A percentile compares a stretch with the other conserved stretches of the same genome.
Conservation (phyloP, 2,329 filamentous ascomycete species). For the Hymenoscyphus scutula region DNA sequence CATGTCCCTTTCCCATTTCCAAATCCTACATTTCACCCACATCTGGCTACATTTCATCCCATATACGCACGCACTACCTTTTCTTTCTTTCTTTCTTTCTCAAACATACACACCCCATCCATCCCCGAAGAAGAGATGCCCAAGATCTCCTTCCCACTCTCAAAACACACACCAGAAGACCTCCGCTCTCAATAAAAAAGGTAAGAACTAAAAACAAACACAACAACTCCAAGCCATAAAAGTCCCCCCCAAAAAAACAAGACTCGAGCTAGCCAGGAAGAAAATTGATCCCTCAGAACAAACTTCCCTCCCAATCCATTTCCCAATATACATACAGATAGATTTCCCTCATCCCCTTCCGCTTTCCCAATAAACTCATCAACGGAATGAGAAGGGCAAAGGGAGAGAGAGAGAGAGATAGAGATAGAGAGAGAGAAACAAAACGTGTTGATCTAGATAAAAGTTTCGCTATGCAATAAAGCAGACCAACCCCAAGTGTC, state of each 20-base stretch:
- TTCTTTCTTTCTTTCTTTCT: too few species aligned
- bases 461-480: conserved; percentile 23
- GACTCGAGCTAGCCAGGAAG: neutral
- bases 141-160: too few species aligned
- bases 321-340: conserved; percentile 9
- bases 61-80: too few species aligned
- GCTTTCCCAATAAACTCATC: neutral
- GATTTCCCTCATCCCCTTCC: neutral
- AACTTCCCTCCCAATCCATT: neutral
- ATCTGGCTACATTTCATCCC: too few species aligned
- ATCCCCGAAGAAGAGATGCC: too few species aligned
- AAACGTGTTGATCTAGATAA: conserved; percentile 13
- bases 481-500: conserved; percentile 14
- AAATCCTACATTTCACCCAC: too few species aligned
- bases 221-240: neutral
- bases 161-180: too few species aligned
- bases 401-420: too few species aligned
- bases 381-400: too few species aligned
- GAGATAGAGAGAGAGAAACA: conserved; percentile 5
- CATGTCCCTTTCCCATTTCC: too few species aligned
- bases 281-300: neutral
- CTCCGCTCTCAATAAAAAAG: neutral
- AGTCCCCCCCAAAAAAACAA: neutral
- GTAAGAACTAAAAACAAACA: neutral
- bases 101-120: too few species aligned